Base-by-base conservation (phyloP, 2,329 filamentous ascomycete genomes). In the Neoscytalidium dimidiatum region DNA sequence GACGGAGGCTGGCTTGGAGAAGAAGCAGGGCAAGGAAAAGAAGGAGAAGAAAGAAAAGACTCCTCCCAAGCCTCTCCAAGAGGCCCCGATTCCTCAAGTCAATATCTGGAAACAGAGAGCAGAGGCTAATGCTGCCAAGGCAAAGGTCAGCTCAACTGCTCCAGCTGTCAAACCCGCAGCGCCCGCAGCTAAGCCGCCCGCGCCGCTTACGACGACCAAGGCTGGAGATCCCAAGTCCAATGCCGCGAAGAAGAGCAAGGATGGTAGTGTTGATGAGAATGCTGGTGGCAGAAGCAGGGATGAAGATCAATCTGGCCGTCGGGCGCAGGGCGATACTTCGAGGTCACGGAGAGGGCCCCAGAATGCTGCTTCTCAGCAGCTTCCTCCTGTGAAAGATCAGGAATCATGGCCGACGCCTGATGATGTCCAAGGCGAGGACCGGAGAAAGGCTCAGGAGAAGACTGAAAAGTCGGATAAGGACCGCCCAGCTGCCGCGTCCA, bases 341-440 rank as follows among this genome's bases (percentile, higher is more conserved):
- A 64, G 38, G n/a, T 17, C 38, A 21, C 28, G 35, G 14, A 64
- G 43, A 35, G 61, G 49, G 6, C 43, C 43, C 17, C 51, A 57
- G 26, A 46, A 43, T 29, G 41, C 17, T 23, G 35, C 35, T 21
- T 4, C 43, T 19, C 38, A 31, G 13, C 53, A 60, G 35, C 53
- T 46, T 38, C 91, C 91, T 28, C 84, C 91, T 2, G 90, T 92
- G 52, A 88, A 86, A 66, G 94, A 98, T 76, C 85, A 92, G 57
- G 82, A 87, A 62, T 88, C 88, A 21, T 99, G 95, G 95, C 95
- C 95, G 17, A 98, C 94, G 2, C 93, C 93, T 0, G 92, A 97
- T 70, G 89, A 84, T 57, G 90, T 89, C 1, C 87, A 90, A 61
- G 88, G 89, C 57, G 92, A 95, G 70, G 86, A 91, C 67, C 92